These are phyloP conservation scores for Hymenoscyphus linearis DNA, from an alignment of 2,329 filamentous ascomycete genomes.

Conservation along the genomic window DNA sequence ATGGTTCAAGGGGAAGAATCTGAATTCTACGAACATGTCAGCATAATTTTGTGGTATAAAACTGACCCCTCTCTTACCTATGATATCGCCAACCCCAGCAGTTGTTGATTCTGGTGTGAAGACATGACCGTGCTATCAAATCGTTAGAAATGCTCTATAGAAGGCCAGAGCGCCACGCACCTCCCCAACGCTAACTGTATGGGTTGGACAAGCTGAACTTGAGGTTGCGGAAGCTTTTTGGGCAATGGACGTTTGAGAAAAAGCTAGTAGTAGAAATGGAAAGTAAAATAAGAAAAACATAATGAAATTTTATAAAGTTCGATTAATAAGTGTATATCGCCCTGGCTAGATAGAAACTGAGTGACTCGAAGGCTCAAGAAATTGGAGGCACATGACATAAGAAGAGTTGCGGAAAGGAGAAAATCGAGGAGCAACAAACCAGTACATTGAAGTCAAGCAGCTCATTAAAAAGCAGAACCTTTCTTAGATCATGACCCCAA, in stretches of 20 bases:
- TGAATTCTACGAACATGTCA: constrained; percentile 37
- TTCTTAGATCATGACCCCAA: neutral
- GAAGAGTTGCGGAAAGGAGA: neutral
- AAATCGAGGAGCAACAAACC: neutral
- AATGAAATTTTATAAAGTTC: neutral
- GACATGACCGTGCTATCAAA: constrained; percentile 9
- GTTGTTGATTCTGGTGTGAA: constrained; percentile 20
- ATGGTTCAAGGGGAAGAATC: constrained; percentile 59
- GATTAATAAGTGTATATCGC: neutral
- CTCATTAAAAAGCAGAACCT: neutral
- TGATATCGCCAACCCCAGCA: constrained; percentile 22
- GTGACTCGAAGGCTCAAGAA: neutral
- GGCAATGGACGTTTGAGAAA: neutral
- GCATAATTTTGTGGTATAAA: neutral
- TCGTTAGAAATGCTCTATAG: neutral
- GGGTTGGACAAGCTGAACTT: neutral
- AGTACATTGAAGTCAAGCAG: neutral
- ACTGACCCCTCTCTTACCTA: constrained; percentile 14
- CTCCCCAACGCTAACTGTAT: constrained; percentile 5
- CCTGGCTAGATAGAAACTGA: neutral
- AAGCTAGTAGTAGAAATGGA: neutral
- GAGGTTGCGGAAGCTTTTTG: constrained; percentile 5
- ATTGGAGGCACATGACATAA: neutral
- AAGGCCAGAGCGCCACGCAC: constrained; percentile 2
- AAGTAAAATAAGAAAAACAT: neutral